Base-by-base conservation (phyloP, 176 grass and related monocot genomes). In the Bonia amplexicaulis region DNA sequence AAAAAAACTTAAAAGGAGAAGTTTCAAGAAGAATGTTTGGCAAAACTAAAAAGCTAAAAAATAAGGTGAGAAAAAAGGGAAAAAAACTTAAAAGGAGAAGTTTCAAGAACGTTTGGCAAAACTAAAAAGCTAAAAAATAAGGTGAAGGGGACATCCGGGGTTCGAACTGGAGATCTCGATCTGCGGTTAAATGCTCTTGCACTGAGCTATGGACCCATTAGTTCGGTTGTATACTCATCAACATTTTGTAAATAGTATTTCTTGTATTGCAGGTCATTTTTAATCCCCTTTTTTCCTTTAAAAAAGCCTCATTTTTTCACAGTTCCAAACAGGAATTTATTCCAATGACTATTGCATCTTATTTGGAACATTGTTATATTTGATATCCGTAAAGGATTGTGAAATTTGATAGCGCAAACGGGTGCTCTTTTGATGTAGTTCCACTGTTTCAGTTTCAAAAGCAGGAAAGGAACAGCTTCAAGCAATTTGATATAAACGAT, bases 131-230 rank as follows among this genome's bases (percentile, higher is more conserved):
- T 48, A 48, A 27, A 4, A 40, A 67, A 3, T 6, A 14, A 51
- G 5, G 2, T 16, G 7, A 0, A n/a, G 58, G 77, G 77, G 16
- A 44, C 60, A 79, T 51, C 77, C 59, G 77, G 77, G 60, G 47
- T 69, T 69, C 64, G 31, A 69, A 69, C 64, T 7, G 48, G 47
- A 74, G 87, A 92, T 84, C 90, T 89, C 82, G 92, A 92, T 92
- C 90, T 94, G 90, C 85, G 92, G 87, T 90, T 90, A 91, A 92
- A 88, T 94, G 90, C 85, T 92, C 93, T 94, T 84, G 87, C 90
- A 94, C 90, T 94, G 90, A 92, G 90, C 93, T 92, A 94, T 90
- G 82, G 85, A 86, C 76, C 84, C 66, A 14, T 7, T 47, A 16
- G 2, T 3, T 25, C 1, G 7, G 6, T 55, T 55, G 47, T 4